These are phyloP conservation scores for Jatropha multifida DNA, from an alignment of 441 rosid species.

Conservation along the genomic window DNA sequence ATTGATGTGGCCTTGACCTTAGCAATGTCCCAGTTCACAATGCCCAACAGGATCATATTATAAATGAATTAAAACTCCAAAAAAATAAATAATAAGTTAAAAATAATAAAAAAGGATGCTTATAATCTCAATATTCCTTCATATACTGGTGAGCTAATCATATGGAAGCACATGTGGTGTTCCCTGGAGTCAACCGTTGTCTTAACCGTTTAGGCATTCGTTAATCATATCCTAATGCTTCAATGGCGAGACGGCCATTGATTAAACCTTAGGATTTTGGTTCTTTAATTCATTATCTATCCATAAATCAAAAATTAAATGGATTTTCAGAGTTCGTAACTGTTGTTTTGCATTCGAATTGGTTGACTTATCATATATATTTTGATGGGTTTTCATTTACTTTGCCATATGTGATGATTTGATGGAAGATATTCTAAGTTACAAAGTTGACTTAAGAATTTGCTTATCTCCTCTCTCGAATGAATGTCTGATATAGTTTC, in stretches of 20 bases:
- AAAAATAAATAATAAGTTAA: not conserved
- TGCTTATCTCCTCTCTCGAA: too few species aligned
- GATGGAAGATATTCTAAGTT: not conserved
- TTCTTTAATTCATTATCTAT: not conserved
- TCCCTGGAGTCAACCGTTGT: conserved; percentile 41
- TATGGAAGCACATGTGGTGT: conserved; percentile 56
- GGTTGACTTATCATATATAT: conserved; percentile 13
- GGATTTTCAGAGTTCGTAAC: not conserved
- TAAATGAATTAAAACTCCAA: conserved; percentile 8
- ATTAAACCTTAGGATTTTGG: not conserved
- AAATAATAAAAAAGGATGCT: conserved; percentile 12
- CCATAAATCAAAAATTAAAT: not conserved
- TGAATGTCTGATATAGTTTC: not conserved
- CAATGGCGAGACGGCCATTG: not conserved
- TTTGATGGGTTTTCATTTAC: not conserved
- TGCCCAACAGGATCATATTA: conserved; percentile 33
- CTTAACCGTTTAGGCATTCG: conserved; percentile 12
- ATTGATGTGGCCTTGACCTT: conserved; percentile 40
- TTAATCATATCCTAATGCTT: conserved; percentile 19
- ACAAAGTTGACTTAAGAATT: not conserved
- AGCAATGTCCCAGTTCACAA: conserved; percentile 38
- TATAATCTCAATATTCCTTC: conserved; percentile 26
- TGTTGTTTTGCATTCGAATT: not conserved
- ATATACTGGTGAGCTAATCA: conserved; percentile 46
- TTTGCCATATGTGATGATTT: conserved; percentile 1